phyloP scores from a whole-genome alignment of 805 yeast species.

The Myxozyma mucilagina region DNA sequence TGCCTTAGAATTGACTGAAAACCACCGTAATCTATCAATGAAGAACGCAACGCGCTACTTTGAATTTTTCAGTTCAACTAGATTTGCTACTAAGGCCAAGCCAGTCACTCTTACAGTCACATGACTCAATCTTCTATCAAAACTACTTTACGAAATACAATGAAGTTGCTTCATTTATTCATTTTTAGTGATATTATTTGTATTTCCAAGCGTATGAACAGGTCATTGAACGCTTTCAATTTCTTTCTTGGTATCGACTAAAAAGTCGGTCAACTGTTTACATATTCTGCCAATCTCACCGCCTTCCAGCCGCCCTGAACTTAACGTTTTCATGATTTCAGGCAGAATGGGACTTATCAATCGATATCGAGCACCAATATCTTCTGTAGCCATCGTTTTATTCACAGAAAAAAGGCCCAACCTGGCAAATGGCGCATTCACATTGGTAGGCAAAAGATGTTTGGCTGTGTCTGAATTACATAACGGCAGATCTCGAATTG shows the following conservation, averaged over 20 bases:
- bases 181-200: not conserved
- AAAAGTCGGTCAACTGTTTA: conserved; percentile 20
- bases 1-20: not conserved
- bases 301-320: conserved; percentile 61
- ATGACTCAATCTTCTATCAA: not conserved
- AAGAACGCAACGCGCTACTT: too few relatives aligned
- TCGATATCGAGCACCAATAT: conserved; percentile 54
- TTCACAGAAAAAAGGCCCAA: conserved; percentile 55
- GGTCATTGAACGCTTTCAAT: not conserved
- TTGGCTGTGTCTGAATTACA: conserved; percentile 52
- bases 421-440: conserved; percentile 64
- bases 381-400: conserved; percentile 58
- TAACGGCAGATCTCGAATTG: conserved; percentile 31
- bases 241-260: conserved; percentile 3
- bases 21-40: too few relatives aligned
- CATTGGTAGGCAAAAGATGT: conserved; percentile 53
- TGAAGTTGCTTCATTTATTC: not conserved
- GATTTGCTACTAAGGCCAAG: not conserved
- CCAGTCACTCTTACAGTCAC: not conserved
- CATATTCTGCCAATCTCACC: conserved; percentile 61
- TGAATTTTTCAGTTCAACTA: not conserved
- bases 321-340: conserved; percentile 54
- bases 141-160: too few relatives aligned
- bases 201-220: not conserved
- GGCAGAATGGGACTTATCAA: conserved; percentile 53